Evolutionary conservation across 2,329 filamentous ascomycete genomes (phyloP), one percentile per base, ranked within the genome.

Genomic region (Pseudonectria foliicola): DNA sequence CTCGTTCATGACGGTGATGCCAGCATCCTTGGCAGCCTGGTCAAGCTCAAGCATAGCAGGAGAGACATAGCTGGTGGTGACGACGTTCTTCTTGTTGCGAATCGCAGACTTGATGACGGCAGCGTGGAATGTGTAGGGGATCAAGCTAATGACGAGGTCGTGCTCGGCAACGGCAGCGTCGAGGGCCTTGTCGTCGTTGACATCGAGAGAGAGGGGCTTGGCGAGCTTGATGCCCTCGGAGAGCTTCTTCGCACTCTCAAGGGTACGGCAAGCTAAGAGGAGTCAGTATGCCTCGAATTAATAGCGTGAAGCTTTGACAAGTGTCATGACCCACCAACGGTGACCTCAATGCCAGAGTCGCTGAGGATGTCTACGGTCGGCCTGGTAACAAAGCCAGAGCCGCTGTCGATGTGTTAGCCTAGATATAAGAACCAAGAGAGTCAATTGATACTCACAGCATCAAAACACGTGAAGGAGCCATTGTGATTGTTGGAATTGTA

Each of bases 1-100:
- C 75, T 96, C 90, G 67, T 96, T 95, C 84, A 95, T 89, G 58
- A 95, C 89, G 10, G 87, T 94, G 59, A 95, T 95, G 42, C 88
- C 89, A 13, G 90, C 90, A 44, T 82, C 84, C 73, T 95, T 94
- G 60, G 75, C 79, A 52, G 82, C 70, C 52, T 80, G 70, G 54
- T 95, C 83, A 33, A 96, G 78, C 69, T 89, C 90, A 67, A 82
- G 64, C 88, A 95, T 95, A 46, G 86, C 85, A 4, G 87, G 87
- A 4, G 85, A 93, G 49, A 95, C 85, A 59, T 96, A 96, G 47
- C 80, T 87, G 21, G 90, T 95, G 39, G 90, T 95, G 56, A 96
- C 89, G 42, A 96, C 88, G 69, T 96, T 70, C 75, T 90, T 95
- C 84, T 95, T 95, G 55, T 82, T 76, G 55, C 82, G 77, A 66